Base-by-base conservation (phyloP, 2,329 filamentous ascomycete species). In the Sarocladiaceae sp. region DNA sequence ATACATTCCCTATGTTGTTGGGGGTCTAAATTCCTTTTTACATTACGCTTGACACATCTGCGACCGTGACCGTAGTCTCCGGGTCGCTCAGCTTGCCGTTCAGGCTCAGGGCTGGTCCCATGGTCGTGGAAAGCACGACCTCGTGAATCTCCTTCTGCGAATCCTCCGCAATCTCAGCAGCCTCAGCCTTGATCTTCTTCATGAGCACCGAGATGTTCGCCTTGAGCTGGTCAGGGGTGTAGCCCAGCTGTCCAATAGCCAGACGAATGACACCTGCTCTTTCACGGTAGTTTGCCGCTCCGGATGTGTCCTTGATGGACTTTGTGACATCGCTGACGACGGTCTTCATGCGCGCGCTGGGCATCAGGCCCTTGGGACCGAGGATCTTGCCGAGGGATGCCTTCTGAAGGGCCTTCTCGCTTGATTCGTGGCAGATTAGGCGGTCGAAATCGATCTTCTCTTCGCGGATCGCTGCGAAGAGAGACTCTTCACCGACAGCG, bases 351-450 rank as follows among this genome's bases (percentile, higher is more conserved):
- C 96, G 96, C 55, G 80, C 73, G 66, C 83, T 95, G 5, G 94
- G 94, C 94, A 99, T 97, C 64, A 99, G 71, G 2, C 92, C 92
- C 69, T 83, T 86, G 42, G 95, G 94, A 63, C 94, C 94, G 18
- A 99, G 76, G 39, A 96, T 79, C 58, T 86, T 81, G 57, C 88
- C 93, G 57, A 99, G 69, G 1, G 81, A 83, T 31, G 91, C 87
- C 74, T 94, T 92, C 66, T 86, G 87, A 62, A 99, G 74, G 53
- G 88, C 90, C 50, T 80, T 78, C 59, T 94, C 76, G 60, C 86
- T 91, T 60, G 89, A 83, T 49, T 79, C 77, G 69, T 97, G 92
- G 71, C 90, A 96, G 60, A 99, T 83, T 56, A 91, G 87, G 52
- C 89, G 80, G 67, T 97, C 94, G 66, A 97, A 99, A 23, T 90